Evolutionary conservation across 352 stramenopile species (phyloP), one percentile per base, ranked within the genome.

Genomic region (Thraustotheca clavata): DNA sequence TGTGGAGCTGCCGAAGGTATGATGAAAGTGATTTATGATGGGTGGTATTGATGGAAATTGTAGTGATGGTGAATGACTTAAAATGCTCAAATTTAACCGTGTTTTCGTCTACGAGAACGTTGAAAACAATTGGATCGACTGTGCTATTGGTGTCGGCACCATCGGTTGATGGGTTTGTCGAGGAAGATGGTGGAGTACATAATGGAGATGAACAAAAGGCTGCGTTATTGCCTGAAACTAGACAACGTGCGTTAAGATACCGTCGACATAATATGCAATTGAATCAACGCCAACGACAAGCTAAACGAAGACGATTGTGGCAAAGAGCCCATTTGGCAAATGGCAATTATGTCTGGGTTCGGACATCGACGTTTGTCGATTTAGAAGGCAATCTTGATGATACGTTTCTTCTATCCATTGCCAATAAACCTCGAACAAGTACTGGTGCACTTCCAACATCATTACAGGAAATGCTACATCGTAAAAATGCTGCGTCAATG

Each of bases 401-500:
- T 35, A 63, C 35, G 24, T 68, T 62, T 41, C 32, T 68, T n/a
- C 31, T 34, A 29, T 72, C 80, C 14, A 70, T 89, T 36, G 75
- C 75, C 0, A 86, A 41, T 79, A 87, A 65, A 49, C 43, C 31
- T 34, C 63, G 35, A 40, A 67, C 38, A 26, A 47, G 26, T 46
- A 12, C 24, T 65, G 38, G 52, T 61, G 67, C 29, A 32, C 48
- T 77, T 26, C 62, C 70, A 0, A 71, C 76, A 1, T 73, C 74
- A 14, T 71, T 76, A 26, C 72, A 78, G 39, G 78, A 89, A 60
- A 83, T 75, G 32, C 52, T 89, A n/a, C 80, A 79, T 61, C 75
- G 80, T n/a, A 89, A 89, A 55, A 89, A 89, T 60, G 78, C 77
- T 14, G 76, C 70, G 16, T 87, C 78, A 1, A 81, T 89, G 73